Conservation (phyloP, 2,329 filamentous ascomycete species). For the Fusarium setosum region DNA sequence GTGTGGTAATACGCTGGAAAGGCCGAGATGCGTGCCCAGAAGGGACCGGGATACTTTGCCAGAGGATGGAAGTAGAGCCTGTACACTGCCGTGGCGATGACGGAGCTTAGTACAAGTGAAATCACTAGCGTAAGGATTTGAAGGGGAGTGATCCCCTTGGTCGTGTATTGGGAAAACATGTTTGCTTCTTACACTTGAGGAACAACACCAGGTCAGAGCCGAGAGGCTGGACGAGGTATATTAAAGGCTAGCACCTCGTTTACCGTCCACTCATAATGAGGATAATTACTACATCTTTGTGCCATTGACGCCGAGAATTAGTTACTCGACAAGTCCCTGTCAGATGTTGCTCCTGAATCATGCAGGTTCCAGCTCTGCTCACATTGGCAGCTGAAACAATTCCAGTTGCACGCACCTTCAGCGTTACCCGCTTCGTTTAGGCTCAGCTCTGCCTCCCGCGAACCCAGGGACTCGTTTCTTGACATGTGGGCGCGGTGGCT, state of each 20-base stretch:
- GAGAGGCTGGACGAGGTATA: neutral
- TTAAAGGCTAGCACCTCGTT: neutral
- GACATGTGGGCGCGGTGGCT: no score
- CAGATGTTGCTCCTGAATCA: no score
- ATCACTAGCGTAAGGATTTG: neutral
- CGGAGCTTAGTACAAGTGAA: neutral
- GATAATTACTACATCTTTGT: no score
- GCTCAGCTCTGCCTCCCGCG: no score
- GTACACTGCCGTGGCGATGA: conserved; percentile 7
- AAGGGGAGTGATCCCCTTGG: neutral
- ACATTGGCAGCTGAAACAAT: no score
- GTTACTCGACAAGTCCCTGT: no score
- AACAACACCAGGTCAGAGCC: neutral
- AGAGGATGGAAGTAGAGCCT: conserved; percentile 62
- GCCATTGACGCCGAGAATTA: no score
- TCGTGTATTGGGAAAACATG: neutral
- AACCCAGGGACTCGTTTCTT: no score
- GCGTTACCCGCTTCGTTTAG: no score
- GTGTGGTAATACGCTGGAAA: conserved; percentile 35
- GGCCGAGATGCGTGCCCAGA: conserved; percentile 60
- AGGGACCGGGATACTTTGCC: conserved; percentile 63
- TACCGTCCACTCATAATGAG: neutral
- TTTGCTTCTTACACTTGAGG: neutral
- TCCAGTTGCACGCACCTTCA: no score
- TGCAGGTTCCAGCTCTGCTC: no score